phyloP scores from a whole-genome alignment of 768 basidiomycete genomes.

The Grammothele lineata region DNA sequence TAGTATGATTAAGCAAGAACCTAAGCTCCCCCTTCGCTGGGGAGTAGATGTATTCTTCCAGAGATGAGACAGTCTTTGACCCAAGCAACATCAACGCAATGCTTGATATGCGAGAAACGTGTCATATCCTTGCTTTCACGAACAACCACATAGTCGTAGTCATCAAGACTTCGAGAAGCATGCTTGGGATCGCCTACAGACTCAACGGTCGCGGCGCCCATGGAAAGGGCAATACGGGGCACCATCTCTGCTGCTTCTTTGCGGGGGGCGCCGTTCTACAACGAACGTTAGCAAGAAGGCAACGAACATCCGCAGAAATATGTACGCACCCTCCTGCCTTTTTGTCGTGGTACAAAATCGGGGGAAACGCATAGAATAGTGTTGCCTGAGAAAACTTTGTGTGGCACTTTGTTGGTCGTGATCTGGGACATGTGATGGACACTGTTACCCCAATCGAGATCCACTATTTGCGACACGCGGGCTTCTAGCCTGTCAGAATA shows the following conservation, averaged over 20 bases:
- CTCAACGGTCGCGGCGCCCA: slow-evolving; percentile 75
- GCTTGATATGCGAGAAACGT: slow-evolving; percentile 20
- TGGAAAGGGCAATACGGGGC: slow-evolving; percentile 66
- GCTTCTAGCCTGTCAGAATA: slow-evolving; percentile 36
- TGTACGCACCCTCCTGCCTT: slow-evolving; percentile 26
- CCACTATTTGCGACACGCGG: slow-evolving; percentile 44
- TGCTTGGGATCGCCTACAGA: slow-evolving; percentile 46
- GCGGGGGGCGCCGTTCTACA: slow-evolving; percentile 27
- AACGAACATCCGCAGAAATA: no score
- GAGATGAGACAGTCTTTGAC: slow-evolving; percentile 75
- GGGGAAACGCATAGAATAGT: slow-evolving; percentile 57
- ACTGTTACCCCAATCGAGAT: slow-evolving; percentile 45
- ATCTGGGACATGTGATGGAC: slow-evolving; percentile 54
- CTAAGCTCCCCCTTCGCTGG: no score
- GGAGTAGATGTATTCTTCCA: no score
- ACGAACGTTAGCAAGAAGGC: no score
- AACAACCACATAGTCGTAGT: slow-evolving; percentile 62
- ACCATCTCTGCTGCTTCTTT: slow-evolving; percentile 39
- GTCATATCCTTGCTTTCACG: slow-evolving; percentile 40
- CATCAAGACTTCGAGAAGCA: slow-evolving; percentile 31
- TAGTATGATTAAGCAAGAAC: no score
- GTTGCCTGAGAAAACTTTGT: slow-evolving; percentile 52
- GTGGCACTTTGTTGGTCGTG: slow-evolving; percentile 50
- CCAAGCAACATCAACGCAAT: slow-evolving; percentile 58
- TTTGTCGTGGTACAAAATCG: slow-evolving; percentile 38